phyloP scores from a whole-genome alignment of 2,329 filamentous ascomycete species.

The Phaeosphaeriaceae sp. region DNA sequence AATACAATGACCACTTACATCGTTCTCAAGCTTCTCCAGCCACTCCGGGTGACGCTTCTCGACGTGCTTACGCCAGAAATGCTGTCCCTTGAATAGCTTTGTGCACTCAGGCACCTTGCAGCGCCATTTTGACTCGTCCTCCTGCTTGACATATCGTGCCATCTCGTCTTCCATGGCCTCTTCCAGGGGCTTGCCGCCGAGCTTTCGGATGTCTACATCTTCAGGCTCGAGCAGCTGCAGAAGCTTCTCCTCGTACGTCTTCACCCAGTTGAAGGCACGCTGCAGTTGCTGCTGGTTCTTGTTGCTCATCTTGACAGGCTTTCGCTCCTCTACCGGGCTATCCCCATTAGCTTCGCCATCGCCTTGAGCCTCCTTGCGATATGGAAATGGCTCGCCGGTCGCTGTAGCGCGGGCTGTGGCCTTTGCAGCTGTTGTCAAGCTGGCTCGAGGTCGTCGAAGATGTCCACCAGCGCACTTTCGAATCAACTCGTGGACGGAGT shows the following conservation, averaged over 20 bases:
- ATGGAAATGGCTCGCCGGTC: slow-evolving; percentile 80
- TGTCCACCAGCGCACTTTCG: slow-evolving; percentile 98
- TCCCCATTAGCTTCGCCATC: slow-evolving; percentile 70
- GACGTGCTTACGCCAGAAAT: slow-evolving; percentile 98
- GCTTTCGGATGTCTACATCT: slow-evolving; percentile 83
- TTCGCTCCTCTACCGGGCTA: slow-evolving; percentile 76
- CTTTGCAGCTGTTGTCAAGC: slow-evolving; percentile 82
- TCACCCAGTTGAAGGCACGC: slow-evolving; percentile 97
- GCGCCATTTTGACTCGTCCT: slow-evolving; percentile 95
- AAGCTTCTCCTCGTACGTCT: slow-evolving; percentile 97
- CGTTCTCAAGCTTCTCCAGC: slow-evolving; percentile 79
- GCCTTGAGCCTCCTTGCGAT: slow-evolving; percentile 75
- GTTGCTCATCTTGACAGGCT: slow-evolving; percentile 67
- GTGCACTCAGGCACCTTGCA: slow-evolving; percentile 96
- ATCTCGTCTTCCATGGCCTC: slow-evolving; percentile 89
- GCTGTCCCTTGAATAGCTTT: slow-evolving; percentile 95
- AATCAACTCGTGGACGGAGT: slow-evolving; percentile 94
- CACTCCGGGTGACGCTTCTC: slow-evolving; percentile 95
- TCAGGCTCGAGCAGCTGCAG: slow-evolving; percentile 91
- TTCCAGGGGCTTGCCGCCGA: slow-evolving; percentile 86
- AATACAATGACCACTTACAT: slow-evolving; percentile 66
- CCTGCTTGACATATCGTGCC: slow-evolving; percentile 88
- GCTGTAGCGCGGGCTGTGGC: slow-evolving; percentile 87
- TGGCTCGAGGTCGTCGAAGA: slow-evolving; percentile 86
- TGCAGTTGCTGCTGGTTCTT: slow-evolving; percentile 93